Evolutionary conservation across 306 rosid species (phyloP).

Genomic region (Lathyrus aphaca): DNA sequence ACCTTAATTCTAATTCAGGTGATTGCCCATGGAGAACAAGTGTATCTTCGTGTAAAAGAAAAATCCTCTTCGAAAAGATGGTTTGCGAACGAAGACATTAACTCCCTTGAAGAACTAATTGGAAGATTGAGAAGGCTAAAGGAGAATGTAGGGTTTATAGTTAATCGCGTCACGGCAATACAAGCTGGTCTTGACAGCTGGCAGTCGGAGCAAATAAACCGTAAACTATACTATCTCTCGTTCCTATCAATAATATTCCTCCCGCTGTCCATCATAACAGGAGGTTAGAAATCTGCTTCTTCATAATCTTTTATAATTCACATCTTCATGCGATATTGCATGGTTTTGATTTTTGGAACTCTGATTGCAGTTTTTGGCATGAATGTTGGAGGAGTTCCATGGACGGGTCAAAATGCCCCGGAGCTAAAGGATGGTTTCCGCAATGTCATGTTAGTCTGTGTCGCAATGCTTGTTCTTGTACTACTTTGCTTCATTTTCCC

Average conservation of each 20-base stretch:
- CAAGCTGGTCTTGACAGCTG: conserved; percentile 96
- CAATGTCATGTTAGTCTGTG: conserved; percentile 76
- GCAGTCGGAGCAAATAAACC: conserved; percentile 94
- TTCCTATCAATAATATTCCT: conserved; percentile 92
- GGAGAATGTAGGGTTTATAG: conserved; percentile 94
- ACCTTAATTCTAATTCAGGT: conserved; percentile 52
- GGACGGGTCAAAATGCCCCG: conserved; percentile 76
- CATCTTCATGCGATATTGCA: not conserved
- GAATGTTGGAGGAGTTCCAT: conserved; percentile 98
- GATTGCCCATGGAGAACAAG: conserved; percentile 92
- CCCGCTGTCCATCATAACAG: conserved; percentile 85
- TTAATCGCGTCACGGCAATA: conserved; percentile 83
- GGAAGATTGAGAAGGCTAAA: conserved; percentile 84
- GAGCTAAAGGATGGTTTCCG: conserved; percentile 73
- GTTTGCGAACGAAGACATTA: conserved; percentile 71
- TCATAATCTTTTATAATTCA: conserved; percentile 10
- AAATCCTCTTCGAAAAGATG: conserved; percentile 82
- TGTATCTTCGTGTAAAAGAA: conserved; percentile 88
- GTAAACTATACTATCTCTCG: conserved; percentile 85
- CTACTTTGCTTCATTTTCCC: conserved; percentile 90
- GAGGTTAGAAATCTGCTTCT: conserved; percentile 58
- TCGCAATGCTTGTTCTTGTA: conserved; percentile 58
- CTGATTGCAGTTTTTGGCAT: conserved; percentile 81
- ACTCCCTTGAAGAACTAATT: conserved; percentile 80
- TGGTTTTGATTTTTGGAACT: conserved; percentile 32